Evolutionary conservation across 306 rosid species (phyloP).

Genomic region (Pyrus betulifolia): DNA sequence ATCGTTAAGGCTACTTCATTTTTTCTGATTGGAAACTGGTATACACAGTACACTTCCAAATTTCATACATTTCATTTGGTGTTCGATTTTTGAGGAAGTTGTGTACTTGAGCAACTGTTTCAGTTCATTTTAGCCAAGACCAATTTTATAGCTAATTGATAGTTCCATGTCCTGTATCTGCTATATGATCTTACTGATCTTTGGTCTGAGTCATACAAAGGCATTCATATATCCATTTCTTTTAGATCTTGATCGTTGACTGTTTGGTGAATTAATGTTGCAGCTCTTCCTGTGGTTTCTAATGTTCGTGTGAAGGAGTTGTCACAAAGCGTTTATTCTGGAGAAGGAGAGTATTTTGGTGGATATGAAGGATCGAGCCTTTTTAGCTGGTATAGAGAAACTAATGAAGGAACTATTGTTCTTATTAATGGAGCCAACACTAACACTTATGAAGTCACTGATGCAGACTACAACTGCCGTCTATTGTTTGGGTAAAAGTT

Average conservation of each 20-base stretch:
- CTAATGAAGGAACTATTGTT: conserved; percentile 58
- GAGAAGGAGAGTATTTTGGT: conserved; percentile 95
- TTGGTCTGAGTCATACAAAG: too few species aligned
- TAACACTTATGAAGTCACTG: conserved; percentile 57
- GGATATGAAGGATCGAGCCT: conserved; percentile 88
- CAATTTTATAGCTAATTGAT: neutral
- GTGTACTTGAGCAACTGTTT: conserved; percentile 2
- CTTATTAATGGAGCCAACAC: conserved; percentile 62
- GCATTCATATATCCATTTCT: neutral
- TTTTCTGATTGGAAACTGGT: conserved; percentile 1
- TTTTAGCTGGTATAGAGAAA: conserved; percentile 87
- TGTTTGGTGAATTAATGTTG: conserved; percentile 14
- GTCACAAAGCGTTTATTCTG: conserved; percentile 63
- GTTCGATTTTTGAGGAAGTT: neutral
- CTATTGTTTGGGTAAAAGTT: conserved; percentile 78
- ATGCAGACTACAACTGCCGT: conserved; percentile 69
- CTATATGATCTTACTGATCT: neutral
- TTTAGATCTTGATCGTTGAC: conserved; percentile 15
- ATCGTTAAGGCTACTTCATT: neutral
- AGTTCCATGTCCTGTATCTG: neutral
- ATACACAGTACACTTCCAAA: neutral
- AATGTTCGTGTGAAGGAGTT: conserved; percentile 54
- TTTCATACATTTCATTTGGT: neutral
- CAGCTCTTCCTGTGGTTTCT: conserved; percentile 85
- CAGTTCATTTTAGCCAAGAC: neutral